phyloP scores from a whole-genome alignment of 1,139 yeast genomes.

The Taphrina wiesneri region DNA sequence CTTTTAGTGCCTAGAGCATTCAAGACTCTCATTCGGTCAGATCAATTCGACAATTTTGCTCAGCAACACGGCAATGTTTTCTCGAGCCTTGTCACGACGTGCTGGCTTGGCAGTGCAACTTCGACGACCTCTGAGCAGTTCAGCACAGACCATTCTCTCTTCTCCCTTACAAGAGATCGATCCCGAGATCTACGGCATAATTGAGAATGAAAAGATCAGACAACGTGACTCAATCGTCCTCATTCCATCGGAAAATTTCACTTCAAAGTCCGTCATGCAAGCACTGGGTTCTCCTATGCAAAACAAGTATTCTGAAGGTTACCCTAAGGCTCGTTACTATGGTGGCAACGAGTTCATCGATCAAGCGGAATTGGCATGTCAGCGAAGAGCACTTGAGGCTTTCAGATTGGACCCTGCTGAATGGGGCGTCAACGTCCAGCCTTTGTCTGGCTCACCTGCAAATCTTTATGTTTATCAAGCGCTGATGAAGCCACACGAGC shows the following conservation, averaged over 20 bases:
- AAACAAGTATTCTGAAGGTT: constrained; percentile 85
- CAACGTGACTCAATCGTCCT: constrained; percentile 92
- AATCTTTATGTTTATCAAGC: constrained; percentile 92
- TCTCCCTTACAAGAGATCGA: constrained; percentile 61
- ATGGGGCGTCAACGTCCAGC: constrained; percentile 98
- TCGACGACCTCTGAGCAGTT: constrained; percentile 13
- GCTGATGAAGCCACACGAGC: constrained; percentile 37
- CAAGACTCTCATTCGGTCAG: too few relatives aligned
- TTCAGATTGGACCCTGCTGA: constrained; percentile 74
- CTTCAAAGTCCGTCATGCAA: constrained; percentile 93
- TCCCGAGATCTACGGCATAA: constrained; percentile 65
- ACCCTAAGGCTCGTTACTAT: constrained; percentile 87
- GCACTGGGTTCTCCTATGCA: constrained; percentile 97
- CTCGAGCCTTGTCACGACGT: not conserved
- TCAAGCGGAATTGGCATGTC: constrained; percentile 87
- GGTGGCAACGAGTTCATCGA: constrained; percentile 97
- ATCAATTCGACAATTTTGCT: too few relatives aligned
- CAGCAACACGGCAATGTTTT: constrained; percentile 1
- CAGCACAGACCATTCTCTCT: constrained; percentile 32
- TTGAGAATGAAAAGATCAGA: constrained; percentile 78
- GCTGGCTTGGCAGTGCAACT: not conserved
- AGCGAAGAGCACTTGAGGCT: constrained; percentile 87
- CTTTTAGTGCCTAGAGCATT: too few relatives aligned
- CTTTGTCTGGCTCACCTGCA: constrained; percentile 96
- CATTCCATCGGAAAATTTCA: constrained; percentile 96